These are phyloP conservation scores for Apiotrichum gracile DNA, from an alignment of 1,284 basidiomycete species.

Conservation along the genomic window DNA sequence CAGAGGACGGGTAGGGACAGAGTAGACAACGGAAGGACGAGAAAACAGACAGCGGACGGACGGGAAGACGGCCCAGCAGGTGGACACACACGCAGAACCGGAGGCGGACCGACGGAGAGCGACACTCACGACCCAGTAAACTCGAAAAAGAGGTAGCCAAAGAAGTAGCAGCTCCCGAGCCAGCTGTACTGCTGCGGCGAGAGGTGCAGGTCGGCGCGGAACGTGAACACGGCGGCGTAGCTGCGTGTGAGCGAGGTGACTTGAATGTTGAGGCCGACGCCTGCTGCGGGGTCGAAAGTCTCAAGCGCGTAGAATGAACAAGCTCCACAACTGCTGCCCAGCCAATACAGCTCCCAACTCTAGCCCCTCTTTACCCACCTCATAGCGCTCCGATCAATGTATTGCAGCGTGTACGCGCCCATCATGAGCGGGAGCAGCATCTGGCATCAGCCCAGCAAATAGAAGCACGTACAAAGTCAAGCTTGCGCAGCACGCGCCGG, in stretches of 20 bases:
- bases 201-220: slow-evolving; percentile 32
- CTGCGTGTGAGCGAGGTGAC: slow-evolving; percentile 11
- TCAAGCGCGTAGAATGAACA: too few species aligned
- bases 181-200: slow-evolving; percentile 27
- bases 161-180: slow-evolving; percentile 25
- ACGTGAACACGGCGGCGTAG: slow-evolving; percentile 40
- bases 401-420: slow-evolving; percentile 42
- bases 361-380: too few species aligned
- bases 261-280: too few species aligned
- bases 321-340: too few species aligned
- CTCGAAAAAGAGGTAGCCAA: slow-evolving; percentile 34
- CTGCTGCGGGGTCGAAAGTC: background rate
- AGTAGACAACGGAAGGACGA: too few species aligned
- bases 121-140: slow-evolving; percentile 24
- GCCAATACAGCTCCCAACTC: too few species aligned
- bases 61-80: too few species aligned
- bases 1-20: too few species aligned
- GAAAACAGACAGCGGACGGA: too few species aligned
- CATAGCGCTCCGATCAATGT: slow-evolving; percentile 43
- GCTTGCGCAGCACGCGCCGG: slow-evolving; percentile 29
- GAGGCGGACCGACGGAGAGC: background rate
- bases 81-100: too few species aligned
- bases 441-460: background rate
- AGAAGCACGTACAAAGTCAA: slow-evolving; percentile 29
- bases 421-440: slow-evolving; percentile 38